Conservation (phyloP, 108 stramenopile genomes). For the Skeletonema potamos region DNA sequence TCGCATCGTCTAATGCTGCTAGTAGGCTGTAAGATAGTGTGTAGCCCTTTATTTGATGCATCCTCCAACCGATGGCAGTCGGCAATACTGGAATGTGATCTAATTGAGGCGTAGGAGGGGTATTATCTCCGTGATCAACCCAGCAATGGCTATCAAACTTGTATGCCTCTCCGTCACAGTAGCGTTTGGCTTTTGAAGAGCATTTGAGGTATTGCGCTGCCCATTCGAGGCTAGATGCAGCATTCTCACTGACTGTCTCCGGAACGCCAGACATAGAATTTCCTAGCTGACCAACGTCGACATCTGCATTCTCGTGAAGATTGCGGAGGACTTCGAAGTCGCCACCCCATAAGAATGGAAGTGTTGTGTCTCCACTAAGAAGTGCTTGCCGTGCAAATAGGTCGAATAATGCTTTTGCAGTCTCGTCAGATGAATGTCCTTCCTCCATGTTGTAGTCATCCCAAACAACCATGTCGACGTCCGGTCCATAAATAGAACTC, state of each 20-base stretch:
- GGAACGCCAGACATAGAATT: slow-evolving; percentile 50
- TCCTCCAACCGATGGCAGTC: slow-evolving; percentile 60
- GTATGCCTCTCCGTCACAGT: slow-evolving; percentile 53
- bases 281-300: slow-evolving; percentile 74
- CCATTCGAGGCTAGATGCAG: slow-evolving; percentile 61
- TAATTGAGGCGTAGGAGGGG: slow-evolving; percentile 50
- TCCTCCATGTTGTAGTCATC: slow-evolving; percentile 59
- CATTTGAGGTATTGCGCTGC: slow-evolving; percentile 74
- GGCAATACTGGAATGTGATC: slow-evolving; percentile 56
- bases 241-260: slow-evolving; percentile 48
- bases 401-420: slow-evolving; percentile 39
- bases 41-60: slow-evolving; percentile 73
- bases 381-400: slow-evolving; percentile 74
- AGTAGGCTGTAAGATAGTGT: slow-evolving; percentile 61
- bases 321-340: slow-evolving; percentile 59
- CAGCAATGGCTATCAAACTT: slow-evolving; percentile 68
- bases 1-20: slow-evolving; percentile 58
- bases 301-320: slow-evolving; percentile 71
- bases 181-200: slow-evolving; percentile 20
- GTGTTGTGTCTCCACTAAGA: slow-evolving; percentile 46
- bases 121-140: slow-evolving; percentile 57
- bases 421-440: slow-evolving; percentile 19
- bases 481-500: slow-evolving; percentile 67
- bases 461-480: slow-evolving; percentile 78
- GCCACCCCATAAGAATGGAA: slow-evolving; percentile 68